Conservation (phyloP, 495 filamentous ascomycete species). For the Penicillium mononematosum region DNA sequence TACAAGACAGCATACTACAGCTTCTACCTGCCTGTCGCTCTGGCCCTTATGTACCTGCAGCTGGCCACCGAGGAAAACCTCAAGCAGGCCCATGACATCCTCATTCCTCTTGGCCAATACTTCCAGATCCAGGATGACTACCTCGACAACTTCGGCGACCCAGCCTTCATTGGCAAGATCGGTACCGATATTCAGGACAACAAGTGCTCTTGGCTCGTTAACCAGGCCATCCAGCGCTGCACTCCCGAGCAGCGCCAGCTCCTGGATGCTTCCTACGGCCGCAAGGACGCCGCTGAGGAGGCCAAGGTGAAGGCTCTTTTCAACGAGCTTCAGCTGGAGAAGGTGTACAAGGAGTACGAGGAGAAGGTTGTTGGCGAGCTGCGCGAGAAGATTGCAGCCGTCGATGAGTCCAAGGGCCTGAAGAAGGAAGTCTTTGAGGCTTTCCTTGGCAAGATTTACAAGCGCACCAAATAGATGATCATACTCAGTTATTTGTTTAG, state of each 20-base stretch:
- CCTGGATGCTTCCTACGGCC: slow-evolving; percentile 81
- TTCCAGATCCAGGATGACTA: slow-evolving; percentile 99
- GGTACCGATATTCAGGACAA: slow-evolving; percentile 98
- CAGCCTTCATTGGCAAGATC: slow-evolving; percentile 95
- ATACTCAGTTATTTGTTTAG: slow-evolving; percentile 10
- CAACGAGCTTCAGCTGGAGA: slow-evolving; percentile 76
- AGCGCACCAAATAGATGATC: slow-evolving; percentile 73
- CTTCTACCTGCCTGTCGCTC: slow-evolving; percentile 97
- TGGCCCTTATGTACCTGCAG: slow-evolving; percentile 78
- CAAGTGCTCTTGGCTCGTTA: slow-evolving; percentile 97
- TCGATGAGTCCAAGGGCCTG: slow-evolving; percentile 82
- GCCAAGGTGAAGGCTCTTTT: slow-evolving; percentile 83
- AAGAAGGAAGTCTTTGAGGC: slow-evolving; percentile 87
- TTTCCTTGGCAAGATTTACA: slow-evolving; percentile 96
- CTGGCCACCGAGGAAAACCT: slow-evolving; percentile 82
- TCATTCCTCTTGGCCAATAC: slow-evolving; percentile 98
- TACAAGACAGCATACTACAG: slow-evolving; percentile 99
- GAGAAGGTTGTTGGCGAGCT: slow-evolving; percentile 77
- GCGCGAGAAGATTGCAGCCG: slow-evolving; percentile 65
- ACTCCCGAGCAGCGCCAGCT: slow-evolving; percentile 78
- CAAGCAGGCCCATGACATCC: slow-evolving; percentile 79
- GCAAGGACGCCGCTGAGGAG: slow-evolving; percentile 79
- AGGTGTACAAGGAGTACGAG: slow-evolving; percentile 83
- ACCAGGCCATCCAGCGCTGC: slow-evolving; percentile 79
- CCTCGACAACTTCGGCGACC: slow-evolving; percentile 93